Evolutionary conservation across 257 asterid species (phyloP), one percentile per base, ranked within the genome.

Genomic region (Vinca minor): DNA sequence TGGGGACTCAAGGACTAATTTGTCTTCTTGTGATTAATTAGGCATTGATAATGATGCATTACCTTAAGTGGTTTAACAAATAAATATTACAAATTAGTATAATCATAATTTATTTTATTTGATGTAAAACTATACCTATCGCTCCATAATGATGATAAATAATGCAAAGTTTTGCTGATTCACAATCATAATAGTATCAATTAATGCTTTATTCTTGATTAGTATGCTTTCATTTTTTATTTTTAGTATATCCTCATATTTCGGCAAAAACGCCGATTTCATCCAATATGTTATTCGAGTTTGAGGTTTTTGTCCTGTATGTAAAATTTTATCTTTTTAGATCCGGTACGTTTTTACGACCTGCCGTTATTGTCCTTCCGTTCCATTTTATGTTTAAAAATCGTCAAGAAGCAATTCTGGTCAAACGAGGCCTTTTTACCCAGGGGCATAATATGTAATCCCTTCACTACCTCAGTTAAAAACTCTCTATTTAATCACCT

Each of bases 1-100:
- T n/a, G 3, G 83, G 86, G 75, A 76, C 77, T 78, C 78, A 68
- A 81, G 79, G 70, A 77, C 47, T 64, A 18, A 41, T 64, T 75
- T 71, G 82, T 79, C 84, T 73, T 70, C 5, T 8, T 59, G 60
- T 77, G n/a, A 35, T 21, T 56, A 41, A 74, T 63, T 63, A 64
- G 47, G 64, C 74, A 29, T 74, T 69, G 82, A 76, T 67, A 82
- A 71, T 59, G 78, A 81, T 82, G 81, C 78, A 72, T 68, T 74
- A 81, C 63, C 81, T 74, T 47, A 26, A 68, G 54, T 69, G 68
- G 65, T 56, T 58, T 56, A 72, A 69, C 42, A 70, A 74, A 66
- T 74, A 70, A 42, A 2, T 42, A 42, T n/a, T 42, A 13, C 47
- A 12, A 41, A 63, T 71, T 71, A n/a, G n/a, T n/a, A n/a, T n/a